phyloP scores from a whole-genome alignment of 208 protist species.

The Trypanosoma lewisi region DNA sequence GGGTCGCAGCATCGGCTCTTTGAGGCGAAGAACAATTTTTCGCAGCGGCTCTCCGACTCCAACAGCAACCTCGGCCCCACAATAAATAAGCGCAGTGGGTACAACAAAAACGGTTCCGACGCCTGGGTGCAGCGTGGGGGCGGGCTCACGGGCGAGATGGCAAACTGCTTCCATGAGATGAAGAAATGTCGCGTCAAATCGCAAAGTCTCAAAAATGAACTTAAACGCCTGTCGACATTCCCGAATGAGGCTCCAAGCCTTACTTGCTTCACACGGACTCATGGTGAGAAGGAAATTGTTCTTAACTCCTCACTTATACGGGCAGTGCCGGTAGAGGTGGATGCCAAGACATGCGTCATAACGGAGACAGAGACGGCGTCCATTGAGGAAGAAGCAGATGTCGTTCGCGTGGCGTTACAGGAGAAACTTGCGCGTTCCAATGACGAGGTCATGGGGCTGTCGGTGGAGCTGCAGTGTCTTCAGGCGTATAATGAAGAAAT shows the following conservation, averaged over 20 bases:
- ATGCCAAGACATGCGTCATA: conserved; percentile 4
- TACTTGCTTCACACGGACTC: conserved; percentile 3
- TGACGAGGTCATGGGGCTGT: neutral
- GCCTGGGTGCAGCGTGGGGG: neutral
- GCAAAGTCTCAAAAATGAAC: conserved; percentile 13
- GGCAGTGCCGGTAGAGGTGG: conserved; percentile 10
- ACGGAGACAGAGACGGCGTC: conserved; percentile 11
- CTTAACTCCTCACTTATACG: conserved; percentile 20
- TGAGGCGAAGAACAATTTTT: conserved; percentile 4
- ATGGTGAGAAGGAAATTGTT: conserved; percentile 9
- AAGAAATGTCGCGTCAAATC: conserved; percentile 11
- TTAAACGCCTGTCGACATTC: conserved; percentile 6
- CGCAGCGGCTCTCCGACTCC: neutral
- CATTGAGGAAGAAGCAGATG: conserved; percentile 11
- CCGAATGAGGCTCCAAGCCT: neutral
- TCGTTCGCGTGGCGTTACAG: conserved; percentile 2
- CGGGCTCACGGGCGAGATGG: conserved; percentile 9
- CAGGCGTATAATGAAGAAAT: conserved; percentile 14
- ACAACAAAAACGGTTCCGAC: neutral
- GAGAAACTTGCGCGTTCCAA: conserved; percentile 1
- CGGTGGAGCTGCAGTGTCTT: conserved; percentile 16
- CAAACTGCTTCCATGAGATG: conserved; percentile 10
- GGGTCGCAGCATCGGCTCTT: conserved; percentile 4
- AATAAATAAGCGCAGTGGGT: neutral
- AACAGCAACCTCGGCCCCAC: neutral